A percentile compares a stretch with the other conserved stretches of the same genome.
phyloP scores from a whole-genome alignment of 805 yeast species.

The Sugiyamaella floridensis region DNA sequence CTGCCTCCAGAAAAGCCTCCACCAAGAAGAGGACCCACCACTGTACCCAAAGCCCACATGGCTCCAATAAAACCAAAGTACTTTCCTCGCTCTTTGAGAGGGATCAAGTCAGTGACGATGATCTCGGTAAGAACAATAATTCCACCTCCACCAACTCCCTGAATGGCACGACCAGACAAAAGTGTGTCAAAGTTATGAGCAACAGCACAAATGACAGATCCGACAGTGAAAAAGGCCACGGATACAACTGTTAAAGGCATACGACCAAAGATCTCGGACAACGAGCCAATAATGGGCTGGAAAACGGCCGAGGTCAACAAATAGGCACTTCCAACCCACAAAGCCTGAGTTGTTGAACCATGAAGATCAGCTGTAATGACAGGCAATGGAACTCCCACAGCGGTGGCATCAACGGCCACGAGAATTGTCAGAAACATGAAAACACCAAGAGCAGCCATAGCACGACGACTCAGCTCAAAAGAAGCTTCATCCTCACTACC shows the following conservation, averaged over 20 bases:
- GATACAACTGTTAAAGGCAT: slow-evolving; percentile 44
- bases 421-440: slow-evolving; percentile 13
- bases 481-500: background rate
- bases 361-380: slow-evolving; percentile 12
- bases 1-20: slow-evolving; percentile 52
- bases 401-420: slow-evolving; percentile 16
- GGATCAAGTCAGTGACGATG: slow-evolving; percentile 47
- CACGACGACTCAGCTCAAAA: slow-evolving; percentile 5
- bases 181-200: slow-evolving; percentile 51
- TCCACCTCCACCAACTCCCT: slow-evolving; percentile 54
- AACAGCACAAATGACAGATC: slow-evolving; percentile 53
- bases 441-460: slow-evolving; percentile 1
- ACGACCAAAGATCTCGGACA: slow-evolving; percentile 31
- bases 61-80: slow-evolving; percentile 41
- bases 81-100: slow-evolving; percentile 47
- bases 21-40: slow-evolving; percentile 55
- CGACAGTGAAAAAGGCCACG: slow-evolving; percentile 50
- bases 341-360: slow-evolving; percentile 25
- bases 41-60: slow-evolving; percentile 28
- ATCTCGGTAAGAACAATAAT: slow-evolving; percentile 46
- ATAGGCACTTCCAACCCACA: slow-evolving; percentile 29
- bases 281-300: slow-evolving; percentile 12
- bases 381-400: slow-evolving; percentile 14
- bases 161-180: slow-evolving; percentile 58
- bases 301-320: slow-evolving; percentile 20